These are phyloP conservation scores for Pseudotsuga menziesii DNA, from an alignment of 75 land plant genomes.

Conservation along the genomic window DNA sequence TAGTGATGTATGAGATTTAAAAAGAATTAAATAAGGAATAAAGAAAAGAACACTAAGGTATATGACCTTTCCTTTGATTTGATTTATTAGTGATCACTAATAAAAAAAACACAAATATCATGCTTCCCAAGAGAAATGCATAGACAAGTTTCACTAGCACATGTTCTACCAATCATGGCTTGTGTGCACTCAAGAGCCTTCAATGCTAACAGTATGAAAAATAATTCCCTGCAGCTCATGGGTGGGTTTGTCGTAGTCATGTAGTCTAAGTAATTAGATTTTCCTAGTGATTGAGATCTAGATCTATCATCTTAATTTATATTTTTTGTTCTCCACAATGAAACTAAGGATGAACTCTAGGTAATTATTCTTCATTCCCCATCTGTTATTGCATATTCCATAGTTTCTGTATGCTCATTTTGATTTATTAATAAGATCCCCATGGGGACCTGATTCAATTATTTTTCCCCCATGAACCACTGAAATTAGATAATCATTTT, in stretches of 20 bases:
- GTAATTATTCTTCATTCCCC: constrained; percentile 10
- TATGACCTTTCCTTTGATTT: constrained; percentile 26
- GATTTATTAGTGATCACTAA: no score
- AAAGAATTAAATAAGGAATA: constrained; percentile 39
- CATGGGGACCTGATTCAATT: no score
- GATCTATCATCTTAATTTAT: neutral
- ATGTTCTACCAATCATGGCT: constrained; percentile 49
- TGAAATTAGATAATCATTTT: no score
- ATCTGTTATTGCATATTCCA: constrained; percentile 19
- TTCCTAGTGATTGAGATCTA: neutral
- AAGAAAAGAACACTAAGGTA: constrained; percentile 42
- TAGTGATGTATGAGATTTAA: constrained; percentile 67
- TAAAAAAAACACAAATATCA: constrained; percentile 27
- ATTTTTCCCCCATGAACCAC: no score
- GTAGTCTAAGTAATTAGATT: neutral
- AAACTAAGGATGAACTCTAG: neutral
- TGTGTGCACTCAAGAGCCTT: constrained; percentile 78
- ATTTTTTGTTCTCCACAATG: neutral
- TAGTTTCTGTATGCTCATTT: neutral
- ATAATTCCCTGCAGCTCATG: neutral
- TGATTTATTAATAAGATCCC: no score
- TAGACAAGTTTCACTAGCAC: constrained; percentile 72
- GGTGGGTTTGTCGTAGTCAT: neutral
- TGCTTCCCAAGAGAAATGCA: constrained; percentile 69
- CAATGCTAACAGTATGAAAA: constrained; percentile 44